Evolutionary conservation across 2,329 filamentous ascomycete species (phyloP), one percentile per base, ranked within the genome.

Genomic region (Monosporascus sp.): DNA sequence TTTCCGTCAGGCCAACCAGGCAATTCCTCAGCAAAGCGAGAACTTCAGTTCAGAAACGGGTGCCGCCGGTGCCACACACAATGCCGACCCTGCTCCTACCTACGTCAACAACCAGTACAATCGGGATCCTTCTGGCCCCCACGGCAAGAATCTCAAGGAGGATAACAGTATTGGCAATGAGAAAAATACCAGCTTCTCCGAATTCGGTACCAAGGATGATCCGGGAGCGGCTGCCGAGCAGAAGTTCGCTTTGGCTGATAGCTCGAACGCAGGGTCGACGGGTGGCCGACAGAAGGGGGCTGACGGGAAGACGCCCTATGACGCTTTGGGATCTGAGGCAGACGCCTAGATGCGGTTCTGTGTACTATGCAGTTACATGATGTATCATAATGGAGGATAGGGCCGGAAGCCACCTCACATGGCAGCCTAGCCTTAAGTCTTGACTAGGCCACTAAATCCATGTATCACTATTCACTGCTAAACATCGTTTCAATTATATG

Each of bases 1-100:
- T 22, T 71, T 83, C 55, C 72, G 76, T 47, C 60, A 74, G 22
- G 78, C 78, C 53, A 88, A 87, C 58, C 73, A 69, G 14, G 90
- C 78, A 41, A 68, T 75, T 6, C 24, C 61, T 11, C 47, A 60
- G 44, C 16, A 52, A 37, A 55, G 37, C 48, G 55, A 50, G 48
- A 52, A 7, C 31, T 50, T 26, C 5, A 7, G 52, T 52, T 51
- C 48, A 52, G 50, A 22, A 43, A 73, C 80, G 0, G 46, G 22
- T 17, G 37, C 43, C 17, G 44, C 43, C n/a, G 44, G 43, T 2
- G 48, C 5, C 26, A 49, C 24, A n/a, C 38, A 38, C 16, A 49
- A 55, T 8, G 63, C 51, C 20, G 66, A 56, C 41, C 50, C 65
- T 2, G 73, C 74, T 7, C 74, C 74, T 2, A 67, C 63, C 26